Percentiles rank a stretch among this genome's conserved stretches.
Evolutionary conservation across 1,284 basidiomycete genomes (phyloP).

Genomic region (Trametes sp.): DNA sequence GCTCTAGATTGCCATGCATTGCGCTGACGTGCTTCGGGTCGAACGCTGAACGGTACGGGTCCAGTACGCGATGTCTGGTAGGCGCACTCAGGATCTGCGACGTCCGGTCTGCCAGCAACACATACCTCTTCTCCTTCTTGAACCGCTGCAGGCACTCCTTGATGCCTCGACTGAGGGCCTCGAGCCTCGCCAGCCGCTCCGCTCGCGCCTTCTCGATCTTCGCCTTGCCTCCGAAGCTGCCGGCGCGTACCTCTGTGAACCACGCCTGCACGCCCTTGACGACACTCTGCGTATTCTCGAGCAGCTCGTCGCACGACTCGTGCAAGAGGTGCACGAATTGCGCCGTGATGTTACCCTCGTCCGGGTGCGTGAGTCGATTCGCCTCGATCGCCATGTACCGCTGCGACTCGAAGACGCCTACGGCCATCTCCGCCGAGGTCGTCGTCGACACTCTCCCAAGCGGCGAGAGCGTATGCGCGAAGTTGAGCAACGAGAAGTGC

Average conservation of each 20-base stretch:
- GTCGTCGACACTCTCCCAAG: conserved; percentile 25
- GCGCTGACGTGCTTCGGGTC: conserved; percentile 51
- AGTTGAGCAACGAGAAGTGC: conserved; percentile 40
- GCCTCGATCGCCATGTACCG: conserved; percentile 82
- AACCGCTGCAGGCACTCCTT: conserved; percentile 55
- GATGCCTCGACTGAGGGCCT: conserved; percentile 51
- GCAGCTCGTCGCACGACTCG: conserved; percentile 64
- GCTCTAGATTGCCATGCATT: conserved; percentile 39
- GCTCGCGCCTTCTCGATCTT: conserved; percentile 47
- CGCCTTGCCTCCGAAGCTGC: conserved; percentile 47
- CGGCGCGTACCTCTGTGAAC: conserved; percentile 55
- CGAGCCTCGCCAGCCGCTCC: conserved; percentile 42
- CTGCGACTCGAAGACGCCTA: conserved; percentile 85
- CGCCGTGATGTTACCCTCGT: conserved; percentile 58
- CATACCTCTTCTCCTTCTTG: conserved; percentile 59
- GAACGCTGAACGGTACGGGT: conserved; percentile 73
- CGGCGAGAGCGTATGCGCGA: conserved; percentile 36
- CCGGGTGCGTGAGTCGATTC: conserved; percentile 58
- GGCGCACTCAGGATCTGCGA: not conserved
- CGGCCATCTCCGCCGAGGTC: conserved; percentile 57
- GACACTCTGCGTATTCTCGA: conserved; percentile 55
- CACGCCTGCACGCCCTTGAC: conserved; percentile 59
- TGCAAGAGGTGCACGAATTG: conserved; percentile 62
- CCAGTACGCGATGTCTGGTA: conserved; percentile 66
- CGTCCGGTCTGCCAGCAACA: not conserved